Evolutionary conservation across 78 protist species (phyloP), one percentile per base, ranked within the genome.

Genomic region (Dictyostelium brefeldianum): DNA sequence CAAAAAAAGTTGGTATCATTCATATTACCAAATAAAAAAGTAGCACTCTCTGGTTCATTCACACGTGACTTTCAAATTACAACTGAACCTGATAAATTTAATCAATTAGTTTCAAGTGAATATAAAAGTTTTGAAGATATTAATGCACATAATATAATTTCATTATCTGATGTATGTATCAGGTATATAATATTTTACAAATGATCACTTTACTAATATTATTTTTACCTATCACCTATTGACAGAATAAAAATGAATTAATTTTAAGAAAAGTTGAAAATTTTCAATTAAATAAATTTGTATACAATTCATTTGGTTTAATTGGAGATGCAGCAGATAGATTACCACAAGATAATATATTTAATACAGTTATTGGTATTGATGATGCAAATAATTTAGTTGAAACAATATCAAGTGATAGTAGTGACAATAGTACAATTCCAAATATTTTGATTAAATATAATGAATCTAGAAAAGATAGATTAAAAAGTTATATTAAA

Each of bases 11-110:
- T 87, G 48, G 78, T 77, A 47, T 47, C 93, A 27, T 87, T 87
- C 51, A 41, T 71, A 31, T n/a, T 87, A 17, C 84, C 93, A 59
- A 64, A 74, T 75, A 80, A 74, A 43, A 70, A 80, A 25, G 57
- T 85, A 20, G 80, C 93, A 25, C 10, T 87, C 10, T 3, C 57
- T 47, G 93, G 93, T 18, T 27, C 93, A 10, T 87, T 87, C 70
- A 62, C 70, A 6, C n/a, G 41, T 25, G 70, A 62, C 11, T 7
- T 54, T 31, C 25, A 10, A 31, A 14, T 75, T 78, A 77, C 11
- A 2, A 25, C 9, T 27, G 36, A 20, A 9, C 0, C 53, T 12
- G 8, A 56, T 51, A 29, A 50, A 53, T 27, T 27, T 50, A 87
- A 77, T 29, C n/a, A 51, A 17, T 17, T 54, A 10, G 50, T 87